Conservation (phyloP, 2,329 filamentous ascomycete species). For the Paramyrothecium roridum region DNA sequence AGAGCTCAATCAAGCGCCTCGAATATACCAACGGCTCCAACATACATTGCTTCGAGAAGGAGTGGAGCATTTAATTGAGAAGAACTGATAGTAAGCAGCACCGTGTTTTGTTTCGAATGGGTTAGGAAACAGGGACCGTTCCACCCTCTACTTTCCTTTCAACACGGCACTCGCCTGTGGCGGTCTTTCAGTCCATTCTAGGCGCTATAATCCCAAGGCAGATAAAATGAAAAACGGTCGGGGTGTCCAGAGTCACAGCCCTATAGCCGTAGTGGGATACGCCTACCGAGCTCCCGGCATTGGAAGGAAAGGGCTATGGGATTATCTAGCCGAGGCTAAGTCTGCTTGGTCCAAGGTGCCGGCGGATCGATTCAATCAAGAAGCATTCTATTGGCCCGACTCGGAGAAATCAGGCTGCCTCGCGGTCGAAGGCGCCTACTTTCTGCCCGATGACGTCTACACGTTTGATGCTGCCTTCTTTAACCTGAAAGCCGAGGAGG, state of each 20-base stretch:
- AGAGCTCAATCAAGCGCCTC: too few species aligned
- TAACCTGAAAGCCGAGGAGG: conserved; percentile 15
- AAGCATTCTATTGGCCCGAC: conserved; percentile 28
- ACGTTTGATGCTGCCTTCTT: conserved; percentile 19
- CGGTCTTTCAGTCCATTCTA: too few species aligned
- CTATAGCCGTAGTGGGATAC: conserved; percentile 8
- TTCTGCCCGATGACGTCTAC: conserved; percentile 16
- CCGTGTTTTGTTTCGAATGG: too few species aligned
- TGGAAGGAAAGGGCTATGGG: conserved; percentile 8
- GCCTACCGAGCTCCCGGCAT: conserved; percentile 8
- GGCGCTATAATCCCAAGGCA: too few species aligned
- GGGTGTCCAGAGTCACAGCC: neutral
- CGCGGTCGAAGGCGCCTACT: conserved; percentile 12
- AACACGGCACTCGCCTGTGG: too few species aligned
- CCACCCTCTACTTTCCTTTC: too few species aligned
- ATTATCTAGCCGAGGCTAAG: conserved; percentile 13
- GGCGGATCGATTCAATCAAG: conserved; percentile 40
- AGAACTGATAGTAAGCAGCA: too few species aligned
- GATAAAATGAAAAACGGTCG: too few species aligned
- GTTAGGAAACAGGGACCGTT: too few species aligned
- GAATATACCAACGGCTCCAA: too few species aligned
- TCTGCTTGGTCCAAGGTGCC: conserved; percentile 34
- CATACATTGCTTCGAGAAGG: too few species aligned
- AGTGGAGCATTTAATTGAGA: too few species aligned
- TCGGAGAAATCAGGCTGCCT: conserved; percentile 7